Base-by-base conservation (phyloP, 2,329 filamentous ascomycete genomes). In the Graphilbum sp. region DNA sequence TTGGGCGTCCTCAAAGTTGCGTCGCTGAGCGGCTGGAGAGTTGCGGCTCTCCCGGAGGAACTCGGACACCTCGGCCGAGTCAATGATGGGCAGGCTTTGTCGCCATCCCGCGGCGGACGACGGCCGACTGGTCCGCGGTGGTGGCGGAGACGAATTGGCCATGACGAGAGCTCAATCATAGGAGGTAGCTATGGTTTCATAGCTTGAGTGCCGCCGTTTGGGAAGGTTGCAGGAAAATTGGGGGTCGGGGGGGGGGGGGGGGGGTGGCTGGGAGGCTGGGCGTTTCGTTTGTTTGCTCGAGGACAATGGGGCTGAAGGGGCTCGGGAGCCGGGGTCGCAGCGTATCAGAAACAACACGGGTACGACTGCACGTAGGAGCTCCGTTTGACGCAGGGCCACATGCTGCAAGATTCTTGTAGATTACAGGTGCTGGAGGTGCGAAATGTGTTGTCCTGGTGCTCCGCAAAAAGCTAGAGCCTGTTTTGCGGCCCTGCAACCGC, bases 1-100 rank as follows among this genome's bases (percentile, higher is more conserved):
- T 35, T 47, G 50, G 13, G 53, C 50, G 2, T 46, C 40, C 31
- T 54, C 50, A 16, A 53, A 46, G 15, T 54, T 46, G 20, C 45
- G 43, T n/a, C 43, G 45, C 33, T 55, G 53, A 3, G 50, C 51
- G 34, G 50, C 52, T 33, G 53, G 52, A 2, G 54, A 55, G 38
- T 57, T 57, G 23, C 54, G 48, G 31, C 48, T 44, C 7, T 53
- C 51, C 21, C 41, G 40, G 0, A 54, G 42, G 20, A 53, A 50
- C 2, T 55, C 52, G 9, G 49, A 44, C 16, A 52, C 37, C 9
- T 49, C 42, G 2, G 42, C 39, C 17, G 45, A 43, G n/a, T 39
- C 38, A 3, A 43, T 35, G 32, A 44, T 35, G 3, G 36, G 31
- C 7, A 36, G 34, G 17, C 39, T 38, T 38, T 40, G 38, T 13